Evolutionary conservation across 2,329 filamentous ascomycete genomes (phyloP), one percentile per base, ranked within the genome.

Genomic region (Chrysosphaeria jannelii): DNA sequence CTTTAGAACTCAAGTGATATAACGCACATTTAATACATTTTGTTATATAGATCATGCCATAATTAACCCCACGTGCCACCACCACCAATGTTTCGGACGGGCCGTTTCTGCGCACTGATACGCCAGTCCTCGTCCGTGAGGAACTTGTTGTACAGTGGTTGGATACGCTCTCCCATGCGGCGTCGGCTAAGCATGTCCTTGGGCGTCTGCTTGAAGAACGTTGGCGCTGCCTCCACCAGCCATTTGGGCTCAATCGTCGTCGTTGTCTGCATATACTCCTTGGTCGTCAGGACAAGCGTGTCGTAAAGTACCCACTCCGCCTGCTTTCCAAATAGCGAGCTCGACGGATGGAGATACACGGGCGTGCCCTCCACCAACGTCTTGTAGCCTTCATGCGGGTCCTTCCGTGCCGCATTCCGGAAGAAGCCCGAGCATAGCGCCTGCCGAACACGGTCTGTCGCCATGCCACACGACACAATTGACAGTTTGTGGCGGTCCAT

Each of bases 231-330:
- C 36, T 91, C 79, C 1, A 93, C 78, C 12, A 97, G 57, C 64
- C 64, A 70, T 38, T 89, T 90, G 6, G 85, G 81, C 46, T 97
- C 85, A 36, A 97, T 93, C 4, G 61, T 60, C 4, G 76, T 90
- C 9, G 78, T 85, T 39, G 63, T 74, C 38, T 90, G 79, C 85
- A 97, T 93, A 45, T 93, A 97, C 47, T 97, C 85, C 48, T 89
- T 81, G 13, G 72, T 88, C 13, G 85, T 97, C 35, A 93, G 56
- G 6, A 93, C 75, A 11, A 97, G 52, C 25, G 64, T 68, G 38
- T 91, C 69, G 41, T 90, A 97, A 26, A 97, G 74, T 16, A 93
- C 85, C 55, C 88, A 88, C 45, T 97, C 85, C 1, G 79, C 71
- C 29, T 81, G 74, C 45, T 93, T 93, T 24, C 85, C 85, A 37